Conservation (phyloP, 2,329 filamentous ascomycete genomes). For the Alternaria sp. region DNA sequence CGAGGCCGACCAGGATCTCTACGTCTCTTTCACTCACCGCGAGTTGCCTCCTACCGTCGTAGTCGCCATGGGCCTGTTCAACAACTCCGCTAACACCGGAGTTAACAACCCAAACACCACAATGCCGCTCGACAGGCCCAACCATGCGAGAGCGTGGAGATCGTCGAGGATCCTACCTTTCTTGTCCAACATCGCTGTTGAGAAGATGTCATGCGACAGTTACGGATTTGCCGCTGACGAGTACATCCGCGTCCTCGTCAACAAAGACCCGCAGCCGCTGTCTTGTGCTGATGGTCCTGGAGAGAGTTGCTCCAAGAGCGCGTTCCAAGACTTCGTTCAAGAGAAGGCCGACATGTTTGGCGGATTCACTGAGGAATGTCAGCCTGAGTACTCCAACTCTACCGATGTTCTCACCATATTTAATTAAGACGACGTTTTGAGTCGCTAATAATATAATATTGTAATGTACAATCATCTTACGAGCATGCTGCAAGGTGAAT, state of each 20-base stretch:
- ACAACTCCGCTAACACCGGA: conserved; percentile 66
- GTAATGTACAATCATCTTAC: neutral
- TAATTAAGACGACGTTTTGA: neutral
- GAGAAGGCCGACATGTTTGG: conserved; percentile 53
- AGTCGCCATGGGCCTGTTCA: conserved; percentile 72
- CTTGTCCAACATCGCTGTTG: conserved; percentile 69
- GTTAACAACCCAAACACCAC: conserved; percentile 64
- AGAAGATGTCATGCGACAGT: conserved; percentile 68
- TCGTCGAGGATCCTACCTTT: conserved; percentile 70
- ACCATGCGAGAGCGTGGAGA: conserved; percentile 68
- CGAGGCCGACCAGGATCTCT: conserved; percentile 63
- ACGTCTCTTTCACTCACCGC: conserved; percentile 72
- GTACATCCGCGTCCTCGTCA: conserved; percentile 60
- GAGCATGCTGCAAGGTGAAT: neutral
- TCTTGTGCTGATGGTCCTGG: conserved; percentile 59
- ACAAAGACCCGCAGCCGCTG: conserved; percentile 58
- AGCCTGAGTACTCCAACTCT: conserved; percentile 52
- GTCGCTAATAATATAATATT: conserved; percentile 1
- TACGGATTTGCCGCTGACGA: conserved; percentile 60
- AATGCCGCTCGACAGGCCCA: conserved; percentile 68
- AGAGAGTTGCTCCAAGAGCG: conserved; percentile 56
- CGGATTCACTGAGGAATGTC: conserved; percentile 52
- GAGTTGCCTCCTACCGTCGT: conserved; percentile 71
- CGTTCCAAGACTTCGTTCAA: conserved; percentile 53
- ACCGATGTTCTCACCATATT: conserved; percentile 47